Conservation (phyloP, 2,329 filamentous ascomycete species). For the Thelonectria discophora region DNA sequence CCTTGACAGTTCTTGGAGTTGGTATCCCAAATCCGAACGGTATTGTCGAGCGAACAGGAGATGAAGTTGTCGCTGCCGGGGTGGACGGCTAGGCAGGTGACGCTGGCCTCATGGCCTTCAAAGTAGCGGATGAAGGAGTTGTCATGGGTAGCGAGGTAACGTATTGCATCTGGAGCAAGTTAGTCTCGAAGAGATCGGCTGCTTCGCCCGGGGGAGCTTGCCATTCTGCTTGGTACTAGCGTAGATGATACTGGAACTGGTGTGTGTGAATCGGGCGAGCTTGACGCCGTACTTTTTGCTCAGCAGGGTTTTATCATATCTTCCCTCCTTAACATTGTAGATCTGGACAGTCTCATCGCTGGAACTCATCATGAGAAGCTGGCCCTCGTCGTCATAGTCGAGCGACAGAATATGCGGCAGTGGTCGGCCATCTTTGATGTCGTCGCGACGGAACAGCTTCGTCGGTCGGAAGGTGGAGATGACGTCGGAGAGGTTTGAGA, state of each 20-base stretch:
- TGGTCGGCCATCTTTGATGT: slow-evolving; percentile 59
- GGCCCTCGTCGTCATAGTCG: slow-evolving; percentile 95
- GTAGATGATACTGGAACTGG: slow-evolving; percentile 90
- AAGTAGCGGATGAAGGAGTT: slow-evolving; percentile 98
- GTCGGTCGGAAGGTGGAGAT: slow-evolving; percentile 81
- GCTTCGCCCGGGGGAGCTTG: slow-evolving; percentile 48
- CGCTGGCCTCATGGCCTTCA: slow-evolving; percentile 83
- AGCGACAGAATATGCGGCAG: slow-evolving; percentile 53
- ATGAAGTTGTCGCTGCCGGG: slow-evolving; percentile 91
- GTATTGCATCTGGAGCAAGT: slow-evolving; percentile 72
- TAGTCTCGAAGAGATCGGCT: neutral
- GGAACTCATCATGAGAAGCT: slow-evolving; percentile 88
- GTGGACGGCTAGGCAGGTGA: slow-evolving; percentile 85
- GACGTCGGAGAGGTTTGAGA: slow-evolving; percentile 78
- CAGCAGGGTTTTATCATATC: slow-evolving; percentile 85
- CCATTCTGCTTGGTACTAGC: slow-evolving; percentile 94
- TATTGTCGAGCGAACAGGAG: slow-evolving; percentile 90
- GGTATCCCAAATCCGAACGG: slow-evolving; percentile 89
- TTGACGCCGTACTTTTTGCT: slow-evolving; percentile 98
- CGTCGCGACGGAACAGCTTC: slow-evolving; percentile 74
- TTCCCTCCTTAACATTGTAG: slow-evolving; percentile 91
- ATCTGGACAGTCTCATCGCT: slow-evolving; percentile 96
- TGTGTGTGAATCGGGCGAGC: slow-evolving; percentile 92
- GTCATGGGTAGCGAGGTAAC: slow-evolving; percentile 90
- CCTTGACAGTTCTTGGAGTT: slow-evolving; percentile 82